Base-by-base conservation (phyloP, 192 early-diverging fungal genomes). In the Coemansia sp. region DNA sequence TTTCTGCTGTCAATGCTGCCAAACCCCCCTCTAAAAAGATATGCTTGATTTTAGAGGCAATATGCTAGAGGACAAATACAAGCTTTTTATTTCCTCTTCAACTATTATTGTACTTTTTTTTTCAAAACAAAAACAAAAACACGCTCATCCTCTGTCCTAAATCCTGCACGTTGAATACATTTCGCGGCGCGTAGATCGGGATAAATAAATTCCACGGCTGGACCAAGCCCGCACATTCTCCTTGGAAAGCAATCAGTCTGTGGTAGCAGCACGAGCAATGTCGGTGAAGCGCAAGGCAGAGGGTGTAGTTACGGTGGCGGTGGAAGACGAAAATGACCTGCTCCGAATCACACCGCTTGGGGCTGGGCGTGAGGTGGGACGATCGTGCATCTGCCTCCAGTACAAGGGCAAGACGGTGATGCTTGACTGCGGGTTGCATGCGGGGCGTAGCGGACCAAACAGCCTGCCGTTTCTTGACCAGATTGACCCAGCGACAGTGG, bases 341-440 rank as follows among this genome's bases (percentile, higher is more conserved):
- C 84, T 99, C 64, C 86, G 89, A 64, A 90, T 99, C 40, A 97
- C 93, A 6, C 94, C 95, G 15, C 86, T 99, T 16, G 97, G 97
- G 32, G 97, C 94, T n/a, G 97, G 97, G 18, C 92, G 95, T 71
- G 96, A 99, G 77, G 97, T 98, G 32, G 97, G 97, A 21, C 86
- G 97, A 64, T 95, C 93, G 38, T 99, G 95, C 64, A 82, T 98
- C 39, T 76, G 98, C 60, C 70, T 99, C 54, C 89, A 96, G 74
- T 98, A 93, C 87, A 98, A 98, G 84, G 90, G 89, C 69, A 99
- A 99, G 82, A 96, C 91, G 37, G 85, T 98, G 48, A 90, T 98
- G 94, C 88, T 99, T 63, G 97, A 99, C 82, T 95, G 94, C 69
- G 97, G 97, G 54, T 84, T 97, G 65, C 96, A 99, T 79, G 95